Evolutionary conservation across 345 rosid genomes (phyloP).

Genomic region (Populus davidiana): DNA sequence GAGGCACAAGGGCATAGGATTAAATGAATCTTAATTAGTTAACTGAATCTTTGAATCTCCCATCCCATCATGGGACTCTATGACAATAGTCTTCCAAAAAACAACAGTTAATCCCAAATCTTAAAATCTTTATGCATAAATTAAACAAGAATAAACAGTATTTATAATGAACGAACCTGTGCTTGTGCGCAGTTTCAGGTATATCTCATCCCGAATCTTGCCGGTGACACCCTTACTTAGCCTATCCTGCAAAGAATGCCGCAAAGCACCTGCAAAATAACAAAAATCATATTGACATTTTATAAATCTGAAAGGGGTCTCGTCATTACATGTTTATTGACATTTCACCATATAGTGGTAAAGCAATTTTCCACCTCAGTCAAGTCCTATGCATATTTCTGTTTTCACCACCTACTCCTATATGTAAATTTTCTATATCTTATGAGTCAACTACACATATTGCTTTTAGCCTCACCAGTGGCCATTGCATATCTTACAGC

Average conservation of each 20-base stretch:
- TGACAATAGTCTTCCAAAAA: neutral
- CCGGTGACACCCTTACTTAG: conserved; percentile 83
- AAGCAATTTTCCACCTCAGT: neutral
- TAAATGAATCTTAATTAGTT: neutral
- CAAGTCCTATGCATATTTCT: neutral
- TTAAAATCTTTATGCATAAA: neutral
- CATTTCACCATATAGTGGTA: neutral
- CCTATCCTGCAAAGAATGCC: conserved; percentile 83
- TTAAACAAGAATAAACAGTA: neutral
- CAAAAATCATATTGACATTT: neutral
- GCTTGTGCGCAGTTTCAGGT: conserved; percentile 79
- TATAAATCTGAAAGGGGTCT: neutral
- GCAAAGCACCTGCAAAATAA: conserved; percentile 59
- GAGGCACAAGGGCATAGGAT: neutral
- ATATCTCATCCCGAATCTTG: conserved; percentile 78
- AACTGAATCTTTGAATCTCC: neutral
- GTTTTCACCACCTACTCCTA: neutral
- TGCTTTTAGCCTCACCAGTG: neutral
- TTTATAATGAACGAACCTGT: conserved; percentile 49
- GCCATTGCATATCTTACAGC: neutral
- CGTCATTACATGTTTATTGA: neutral
- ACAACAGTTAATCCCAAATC: neutral
- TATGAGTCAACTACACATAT: neutral
- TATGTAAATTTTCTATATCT: neutral
- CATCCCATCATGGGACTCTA: neutral